Evolutionary conservation across 352 stramenopile genomes (phyloP).

Genomic region (Blastocystis sp.): DNA sequence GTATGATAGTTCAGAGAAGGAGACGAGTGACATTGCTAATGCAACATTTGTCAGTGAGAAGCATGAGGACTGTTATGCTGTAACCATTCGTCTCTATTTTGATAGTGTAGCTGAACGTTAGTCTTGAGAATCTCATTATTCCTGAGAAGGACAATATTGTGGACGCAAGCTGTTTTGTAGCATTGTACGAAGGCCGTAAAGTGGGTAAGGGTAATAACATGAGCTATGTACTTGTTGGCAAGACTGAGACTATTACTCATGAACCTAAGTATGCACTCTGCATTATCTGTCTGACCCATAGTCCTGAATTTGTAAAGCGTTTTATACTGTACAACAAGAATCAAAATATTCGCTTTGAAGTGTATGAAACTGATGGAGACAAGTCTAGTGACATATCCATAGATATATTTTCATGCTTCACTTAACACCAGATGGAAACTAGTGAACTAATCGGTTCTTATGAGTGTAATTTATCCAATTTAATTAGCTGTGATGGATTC

Average conservation of each 20-base stretch:
- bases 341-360: slow-evolving; percentile 21
- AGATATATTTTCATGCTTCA: neutral
- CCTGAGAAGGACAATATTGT: neutral
- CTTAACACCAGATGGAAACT: neutral
- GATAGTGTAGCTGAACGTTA: neutral
- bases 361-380: slow-evolving; percentile 22
- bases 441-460: neutral
- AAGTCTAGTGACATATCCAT: neutral
- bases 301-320: slow-evolving; percentile 27
- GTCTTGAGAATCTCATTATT: slow-evolving; percentile 33
- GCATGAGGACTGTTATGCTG: neutral
- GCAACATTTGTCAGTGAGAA: neutral
- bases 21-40: slow-evolving; percentile 42
- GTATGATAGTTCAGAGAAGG: neutral
- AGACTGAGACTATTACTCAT: neutral
- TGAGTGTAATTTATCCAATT: neutral
- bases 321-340: slow-evolving; percentile 38
- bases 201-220: neutral
- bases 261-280: neutral
- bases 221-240: slow-evolving; percentile 27
- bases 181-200: neutral
- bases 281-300: neutral
- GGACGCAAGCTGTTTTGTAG: slow-evolving; percentile 25
- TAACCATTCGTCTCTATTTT: neutral
- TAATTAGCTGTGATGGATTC: neutral